Evolutionary conservation across 2,329 filamentous ascomycete species (phyloP), one percentile per base, ranked within the genome.

Genomic region (Phaeophleospora eucalypticola): DNA sequence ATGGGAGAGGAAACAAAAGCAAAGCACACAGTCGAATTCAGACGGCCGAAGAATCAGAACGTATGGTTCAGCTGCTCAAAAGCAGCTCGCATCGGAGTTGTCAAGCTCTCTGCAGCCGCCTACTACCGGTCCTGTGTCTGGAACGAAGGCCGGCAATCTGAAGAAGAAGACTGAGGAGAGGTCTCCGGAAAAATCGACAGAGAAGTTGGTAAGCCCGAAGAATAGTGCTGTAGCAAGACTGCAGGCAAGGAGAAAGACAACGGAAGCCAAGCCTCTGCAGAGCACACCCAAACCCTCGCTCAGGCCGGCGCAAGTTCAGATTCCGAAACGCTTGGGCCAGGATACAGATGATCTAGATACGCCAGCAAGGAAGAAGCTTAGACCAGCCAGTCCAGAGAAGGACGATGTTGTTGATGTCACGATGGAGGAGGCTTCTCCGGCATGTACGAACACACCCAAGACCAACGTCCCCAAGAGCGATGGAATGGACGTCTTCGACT

Each of bases 1-100:
- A 4, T 64, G 61, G 61, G 61, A 64, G 45, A 52, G 48, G 47
- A 47, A 32, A 32, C 53, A 49, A 27, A 37, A 27, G 12, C 20
- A 2, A 9, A n/a, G 20, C n/a, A 29, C 32, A 9, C 33, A 29
- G n/a, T 9, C 24, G 4, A 17, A 37, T 9, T 4, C 16, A 24
- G 24, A 34, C 15, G 21, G 33, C 10, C 35, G 32, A 18, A 35
- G 32, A 32, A 15, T 18, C 7, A 41, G 27, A 21, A 44, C 20
- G 16, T 19, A 33, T 19, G 16, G 4, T 2, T 4, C 35, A 40
- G 40, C 34, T n/a, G 15, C 51, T 17, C 41, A 41, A 18, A n/a
- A 19, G 17, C 41, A 46, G 27, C 33, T 46, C 27, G 24, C 36
- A 12, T 18, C 43, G 2, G 44, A 47, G 16, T 21, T 49, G 8